Percentiles rank a stretch among this genome's conserved stretches.
Evolutionary conservation across 2,329 filamentous ascomycete species (phyloP).

Genomic region (Plectosphaerella cucumerina): DNA sequence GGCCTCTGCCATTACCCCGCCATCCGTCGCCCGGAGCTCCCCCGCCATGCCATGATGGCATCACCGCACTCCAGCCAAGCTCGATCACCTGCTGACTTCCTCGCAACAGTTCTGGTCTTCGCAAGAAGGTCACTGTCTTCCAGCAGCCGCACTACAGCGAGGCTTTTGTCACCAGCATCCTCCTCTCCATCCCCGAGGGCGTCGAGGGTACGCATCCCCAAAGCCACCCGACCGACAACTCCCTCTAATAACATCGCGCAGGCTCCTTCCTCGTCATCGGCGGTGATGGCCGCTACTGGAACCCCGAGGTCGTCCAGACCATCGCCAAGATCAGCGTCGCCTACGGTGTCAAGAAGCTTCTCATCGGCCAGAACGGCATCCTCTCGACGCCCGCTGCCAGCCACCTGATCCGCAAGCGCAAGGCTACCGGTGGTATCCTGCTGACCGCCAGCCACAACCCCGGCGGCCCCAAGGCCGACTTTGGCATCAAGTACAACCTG

Average conservation of each 20-base stretch:
- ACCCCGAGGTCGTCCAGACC: conserved; percentile 91
- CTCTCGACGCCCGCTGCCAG: conserved; percentile 94
- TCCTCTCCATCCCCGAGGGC: conserved; percentile 94
- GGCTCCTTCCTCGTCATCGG: conserved; percentile 88
- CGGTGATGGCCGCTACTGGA: conserved; percentile 95
- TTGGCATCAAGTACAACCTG: conserved; percentile 99
- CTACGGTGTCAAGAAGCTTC: conserved; percentile 97
- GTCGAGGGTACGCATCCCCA: conserved; percentile 59
- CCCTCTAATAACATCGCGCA: conserved; percentile 17
- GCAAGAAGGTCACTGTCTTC: conserved; percentile 98
- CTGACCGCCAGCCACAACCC: conserved; percentile 98
- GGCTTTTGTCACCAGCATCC: conserved; percentile 88
- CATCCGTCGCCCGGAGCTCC: conserved; percentile 14
- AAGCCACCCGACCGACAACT: neutral
- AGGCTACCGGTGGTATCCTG: conserved; percentile 94
- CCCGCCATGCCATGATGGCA: neutral
- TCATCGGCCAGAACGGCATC: conserved; percentile 95
- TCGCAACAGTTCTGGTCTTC: conserved; percentile 77
- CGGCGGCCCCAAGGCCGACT: conserved; percentile 90
- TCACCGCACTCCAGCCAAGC: neutral
- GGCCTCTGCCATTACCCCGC: conserved; percentile 19
- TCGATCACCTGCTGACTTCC: neutral
- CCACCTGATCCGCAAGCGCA: conserved; percentile 90
- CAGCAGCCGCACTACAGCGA: conserved; percentile 94
- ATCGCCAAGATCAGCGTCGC: conserved; percentile 96